Percentiles rank a stretch among this genome's conserved stretches.
phyloP scores from a whole-genome alignment of 192 early-diverging fungal species.

The Allomyces arbusculus region DNA sequence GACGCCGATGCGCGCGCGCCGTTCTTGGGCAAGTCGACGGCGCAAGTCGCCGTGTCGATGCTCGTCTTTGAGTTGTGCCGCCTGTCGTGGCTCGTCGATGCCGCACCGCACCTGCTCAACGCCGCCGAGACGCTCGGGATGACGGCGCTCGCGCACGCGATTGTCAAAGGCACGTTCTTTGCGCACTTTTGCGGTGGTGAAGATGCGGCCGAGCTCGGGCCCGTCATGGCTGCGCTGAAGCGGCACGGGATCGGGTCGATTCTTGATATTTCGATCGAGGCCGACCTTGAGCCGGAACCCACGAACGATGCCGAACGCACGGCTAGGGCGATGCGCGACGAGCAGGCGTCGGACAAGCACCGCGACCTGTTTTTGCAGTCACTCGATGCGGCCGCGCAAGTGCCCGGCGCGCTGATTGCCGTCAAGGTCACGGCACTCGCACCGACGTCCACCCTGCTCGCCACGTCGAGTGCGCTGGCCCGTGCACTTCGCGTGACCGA shows the following conservation, averaged over 20 bases:
- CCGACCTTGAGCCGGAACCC: slow-evolving; percentile 36
- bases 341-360: slow-evolving; percentile 8
- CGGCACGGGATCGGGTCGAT: slow-evolving; percentile 55
- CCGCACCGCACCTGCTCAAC: neutral
- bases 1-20: neutral
- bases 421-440: slow-evolving; percentile 26
- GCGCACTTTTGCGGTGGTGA: slow-evolving; percentile 49
- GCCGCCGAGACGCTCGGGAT: neutral
- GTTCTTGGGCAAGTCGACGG: neutral
- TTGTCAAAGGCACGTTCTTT: neutral
- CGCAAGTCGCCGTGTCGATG: neutral
- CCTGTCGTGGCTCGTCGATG: neutral
- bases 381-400: slow-evolving; percentile 17
- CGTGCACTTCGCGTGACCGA: slow-evolving; percentile 11
- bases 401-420: slow-evolving; percentile 24
- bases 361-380: slow-evolving; percentile 14
- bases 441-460: slow-evolving; percentile 16
- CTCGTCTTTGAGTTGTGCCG: neutral
- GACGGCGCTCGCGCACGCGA: neutral
- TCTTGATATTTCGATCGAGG: slow-evolving; percentile 70
- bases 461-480: slow-evolving; percentile 15
- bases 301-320: too few species aligned
- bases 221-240: slow-evolving; percentile 50
- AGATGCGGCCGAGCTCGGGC: slow-evolving; percentile 57
- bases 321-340: too few species aligned